Base-by-base conservation (phyloP, 345 rosid genomes). In the Schrenkiella parvula region DNA sequence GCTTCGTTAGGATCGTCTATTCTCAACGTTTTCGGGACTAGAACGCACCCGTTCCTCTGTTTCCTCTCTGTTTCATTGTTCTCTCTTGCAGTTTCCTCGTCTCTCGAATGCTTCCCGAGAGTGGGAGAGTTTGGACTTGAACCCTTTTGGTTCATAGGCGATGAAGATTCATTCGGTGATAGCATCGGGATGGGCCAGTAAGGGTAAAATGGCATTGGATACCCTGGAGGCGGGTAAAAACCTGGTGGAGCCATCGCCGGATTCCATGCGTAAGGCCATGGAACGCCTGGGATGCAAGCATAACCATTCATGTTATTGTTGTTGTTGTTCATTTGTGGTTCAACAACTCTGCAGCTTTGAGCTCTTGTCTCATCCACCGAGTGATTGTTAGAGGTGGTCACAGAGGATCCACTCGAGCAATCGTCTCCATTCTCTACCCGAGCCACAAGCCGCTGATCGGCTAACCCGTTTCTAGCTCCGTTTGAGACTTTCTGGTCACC, bases 241-340 rank as follows among this genome's bases (percentile, higher is more conserved):
- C 82, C 78, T 0, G 88, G 85, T 46, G 85, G 87, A 8, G 90
- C 82, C 60, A 89, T 64, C 7, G 80, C 38, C 4, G 90, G 74
- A 43, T 83, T 85, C 89, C 97, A 87, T 2, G 86, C 85, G 74
- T 86, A 92, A 32, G 92, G 87, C 98, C 98, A 92, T 52, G 98
- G 89, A 77, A 87, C 86, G 37, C 87, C 79, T 1, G 87, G 82
- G 61, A 85, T 75, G 73, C 87, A 85, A 54, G 86, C 80, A 78
- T 81, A 83, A 21, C 85, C 88, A 64, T 84, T 84, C 54, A 77
- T 64, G 66, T 72, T n/a, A n/a, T 64, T 72, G 68, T 60, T 74
- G 23, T 46, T 73, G 46, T 23, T 84, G 46, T 54, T 80, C 64
- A 29, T 38, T 32, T 72, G 55, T 15, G 71, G 76, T 29, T 87